Conservation (phyloP, 495 filamentous ascomycete species). For the Zalerion maritima region DNA sequence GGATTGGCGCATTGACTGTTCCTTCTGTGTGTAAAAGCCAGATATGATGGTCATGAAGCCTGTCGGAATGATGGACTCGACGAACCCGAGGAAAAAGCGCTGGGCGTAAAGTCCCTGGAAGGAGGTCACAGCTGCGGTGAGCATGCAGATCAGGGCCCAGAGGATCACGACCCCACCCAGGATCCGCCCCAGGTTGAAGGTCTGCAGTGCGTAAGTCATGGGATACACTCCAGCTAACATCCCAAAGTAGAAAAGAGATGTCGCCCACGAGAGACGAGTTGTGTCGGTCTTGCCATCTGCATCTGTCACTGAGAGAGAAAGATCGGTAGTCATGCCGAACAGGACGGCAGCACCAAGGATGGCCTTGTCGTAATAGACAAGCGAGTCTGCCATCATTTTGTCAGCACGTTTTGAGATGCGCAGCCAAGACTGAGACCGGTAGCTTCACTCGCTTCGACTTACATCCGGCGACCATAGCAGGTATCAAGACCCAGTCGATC, state of each 20-base stretch:
- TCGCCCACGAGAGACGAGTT: conserved; percentile 55
- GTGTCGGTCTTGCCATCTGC: conserved; percentile 38
- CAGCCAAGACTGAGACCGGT: background rate
- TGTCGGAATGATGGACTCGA: conserved; percentile 53
- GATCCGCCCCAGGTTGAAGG: conserved; percentile 45
- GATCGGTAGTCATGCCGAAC: conserved; percentile 62
- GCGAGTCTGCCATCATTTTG: conserved; percentile 30
- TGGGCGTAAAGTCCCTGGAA: conserved; percentile 52
- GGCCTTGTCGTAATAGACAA: conserved; percentile 73
- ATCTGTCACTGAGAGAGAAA: conserved; percentile 37
- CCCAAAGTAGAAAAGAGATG: conserved; percentile 67
- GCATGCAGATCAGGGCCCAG: conserved; percentile 53
- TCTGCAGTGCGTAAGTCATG: conserved; percentile 53
- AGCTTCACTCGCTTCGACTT: conserved; percentile 1
- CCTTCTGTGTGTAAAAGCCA: conserved; percentile 51
- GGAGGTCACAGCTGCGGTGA: conserved; percentile 49
- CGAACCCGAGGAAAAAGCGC: conserved; percentile 58
- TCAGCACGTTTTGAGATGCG: conserved; percentile 17
- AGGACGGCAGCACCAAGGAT: conserved; percentile 57
- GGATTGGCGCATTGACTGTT: conserved; percentile 50
- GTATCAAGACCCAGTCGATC: conserved; percentile 57
- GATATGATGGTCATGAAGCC: conserved; percentile 52
- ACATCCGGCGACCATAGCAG: conserved; percentile 52
- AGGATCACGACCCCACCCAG: conserved; percentile 48
- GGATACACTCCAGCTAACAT: conserved; percentile 62